Evolutionary conservation across 2,329 filamentous ascomycete genomes (phyloP).

Genomic region (Truncatella angustata): DNA sequence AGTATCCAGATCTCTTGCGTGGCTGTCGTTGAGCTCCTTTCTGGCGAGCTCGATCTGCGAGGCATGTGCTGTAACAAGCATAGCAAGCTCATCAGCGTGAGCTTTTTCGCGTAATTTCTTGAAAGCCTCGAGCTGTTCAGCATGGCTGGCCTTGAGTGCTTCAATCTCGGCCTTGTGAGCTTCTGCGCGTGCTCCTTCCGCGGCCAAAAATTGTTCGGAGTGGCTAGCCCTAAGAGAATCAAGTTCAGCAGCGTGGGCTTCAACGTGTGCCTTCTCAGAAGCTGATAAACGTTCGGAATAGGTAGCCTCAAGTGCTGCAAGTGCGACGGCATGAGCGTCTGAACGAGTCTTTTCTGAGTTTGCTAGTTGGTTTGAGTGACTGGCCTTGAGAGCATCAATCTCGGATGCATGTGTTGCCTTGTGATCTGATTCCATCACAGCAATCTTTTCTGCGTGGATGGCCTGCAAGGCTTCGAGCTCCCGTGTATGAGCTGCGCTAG

Average conservation of each 20-base stretch:
- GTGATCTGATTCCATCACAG: conserved; percentile 12
- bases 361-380: conserved; percentile 24
- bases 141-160: conserved; percentile 20
- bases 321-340: too few relatives aligned
- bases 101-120: conserved; percentile 19
- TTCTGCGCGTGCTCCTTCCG: conserved; percentile 12
- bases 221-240: conserved; percentile 20
- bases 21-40: conserved; percentile 10
- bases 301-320: too few relatives aligned
- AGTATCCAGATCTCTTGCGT: conserved; percentile 13
- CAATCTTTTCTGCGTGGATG: conserved; percentile 15
- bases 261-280: too few relatives aligned
- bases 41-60: conserved; percentile 13
- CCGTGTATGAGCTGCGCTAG: conserved; percentile 15
- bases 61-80: conserved; percentile 17
- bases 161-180: conserved; percentile 16
- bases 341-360: too few relatives aligned
- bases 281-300: too few relatives aligned
- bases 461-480: conserved; percentile 22
- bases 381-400: conserved; percentile 18
- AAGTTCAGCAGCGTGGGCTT: conserved; percentile 19
- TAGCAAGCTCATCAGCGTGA: conserved; percentile 25
- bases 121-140: conserved; percentile 20
- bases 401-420: conserved; percentile 14
- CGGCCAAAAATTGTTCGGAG: conserved; percentile 12